Conservation (phyloP, 208 protist genomes). For the Trypanosoma melophagium region DNA sequence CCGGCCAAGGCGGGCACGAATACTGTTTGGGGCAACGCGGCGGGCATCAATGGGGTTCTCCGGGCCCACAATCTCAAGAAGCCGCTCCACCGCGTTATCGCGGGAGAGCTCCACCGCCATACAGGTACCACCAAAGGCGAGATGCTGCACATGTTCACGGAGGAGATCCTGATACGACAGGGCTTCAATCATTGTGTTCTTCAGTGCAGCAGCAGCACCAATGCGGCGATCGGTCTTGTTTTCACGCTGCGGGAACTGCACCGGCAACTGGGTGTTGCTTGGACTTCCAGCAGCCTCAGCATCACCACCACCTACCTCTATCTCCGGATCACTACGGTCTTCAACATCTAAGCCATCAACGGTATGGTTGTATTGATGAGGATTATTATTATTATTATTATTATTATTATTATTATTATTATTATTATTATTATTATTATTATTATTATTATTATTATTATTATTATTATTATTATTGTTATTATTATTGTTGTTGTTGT, state of each 20-base stretch:
- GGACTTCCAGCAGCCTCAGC: not conserved
- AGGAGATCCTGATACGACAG: constrained; percentile 36
- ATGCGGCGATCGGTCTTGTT: constrained; percentile 9
- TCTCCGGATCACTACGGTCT: no score
- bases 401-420: not conserved
- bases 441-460: not conserved
- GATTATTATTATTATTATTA: not conserved
- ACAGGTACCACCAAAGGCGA: constrained; percentile 58
- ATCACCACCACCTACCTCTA: no score
- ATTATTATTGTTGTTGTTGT: not conserved
- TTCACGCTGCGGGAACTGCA: no score
- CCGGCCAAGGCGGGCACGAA: constrained; percentile 59
- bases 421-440: not conserved
- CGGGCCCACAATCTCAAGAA: constrained; percentile 63
- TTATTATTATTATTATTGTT: not conserved
- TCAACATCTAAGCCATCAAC: not conserved
- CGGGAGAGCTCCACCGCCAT: constrained; percentile 56
- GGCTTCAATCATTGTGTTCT: constrained; percentile 25
- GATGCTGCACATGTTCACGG: constrained; percentile 39
- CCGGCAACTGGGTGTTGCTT: not conserved
- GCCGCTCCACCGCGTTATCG: constrained; percentile 55
- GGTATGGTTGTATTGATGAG: not conserved
- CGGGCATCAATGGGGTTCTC: constrained; percentile 62
- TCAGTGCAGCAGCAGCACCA: constrained; percentile 9
- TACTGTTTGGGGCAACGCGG: constrained; percentile 37